Evolutionary conservation across 768 basidiomycete genomes (phyloP).

Genomic region (Daedaleopsis nitida): DNA sequence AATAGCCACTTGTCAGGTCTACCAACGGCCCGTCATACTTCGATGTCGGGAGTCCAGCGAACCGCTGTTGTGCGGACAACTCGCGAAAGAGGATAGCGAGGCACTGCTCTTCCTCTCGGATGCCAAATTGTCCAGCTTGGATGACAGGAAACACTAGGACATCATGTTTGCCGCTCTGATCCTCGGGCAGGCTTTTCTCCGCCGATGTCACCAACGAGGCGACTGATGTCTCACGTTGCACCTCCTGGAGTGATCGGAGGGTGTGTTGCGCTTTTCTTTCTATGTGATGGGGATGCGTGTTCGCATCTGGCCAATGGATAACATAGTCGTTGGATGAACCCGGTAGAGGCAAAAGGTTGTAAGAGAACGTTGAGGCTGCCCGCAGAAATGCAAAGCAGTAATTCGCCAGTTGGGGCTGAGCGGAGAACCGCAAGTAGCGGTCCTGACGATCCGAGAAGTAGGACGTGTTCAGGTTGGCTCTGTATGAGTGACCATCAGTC

Average conservation of each 20-base stretch:
- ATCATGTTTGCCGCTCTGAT: conserved; percentile 27
- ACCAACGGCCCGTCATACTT: conserved; percentile 45
- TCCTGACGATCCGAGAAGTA: conserved; percentile 97
- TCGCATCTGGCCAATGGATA: conserved; percentile 67
- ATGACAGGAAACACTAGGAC: conserved; percentile 79
- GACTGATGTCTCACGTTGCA: conserved; percentile 23
- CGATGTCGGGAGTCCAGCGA: background rate
- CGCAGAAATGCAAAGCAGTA: conserved; percentile 84
- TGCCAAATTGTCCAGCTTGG: conserved; percentile 85
- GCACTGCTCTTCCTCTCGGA: conserved; percentile 81
- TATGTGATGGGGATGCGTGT: conserved; percentile 70
- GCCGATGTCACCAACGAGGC: conserved; percentile 5
- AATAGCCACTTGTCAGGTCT: conserved; percentile 95
- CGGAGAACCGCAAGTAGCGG: conserved; percentile 79
- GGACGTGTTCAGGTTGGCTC: conserved; percentile 89
- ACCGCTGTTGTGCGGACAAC: conserved; percentile 30
- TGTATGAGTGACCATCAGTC: conserved; percentile 34
- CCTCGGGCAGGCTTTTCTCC: background rate
- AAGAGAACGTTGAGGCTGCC: conserved; percentile 73
- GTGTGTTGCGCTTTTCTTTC: conserved; percentile 59
- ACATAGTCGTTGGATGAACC: conserved; percentile 42
- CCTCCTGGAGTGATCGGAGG: conserved; percentile 61
- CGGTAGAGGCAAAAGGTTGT: conserved; percentile 44
- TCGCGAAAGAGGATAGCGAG: conserved; percentile 61
- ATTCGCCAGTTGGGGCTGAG: conserved; percentile 64